Percentiles rank a stretch among this genome's conserved stretches.
These are phyloP conservation scores for Xylaria sp. DNA, from an alignment of 2,329 filamentous ascomycete species.

Conservation along the genomic window DNA sequence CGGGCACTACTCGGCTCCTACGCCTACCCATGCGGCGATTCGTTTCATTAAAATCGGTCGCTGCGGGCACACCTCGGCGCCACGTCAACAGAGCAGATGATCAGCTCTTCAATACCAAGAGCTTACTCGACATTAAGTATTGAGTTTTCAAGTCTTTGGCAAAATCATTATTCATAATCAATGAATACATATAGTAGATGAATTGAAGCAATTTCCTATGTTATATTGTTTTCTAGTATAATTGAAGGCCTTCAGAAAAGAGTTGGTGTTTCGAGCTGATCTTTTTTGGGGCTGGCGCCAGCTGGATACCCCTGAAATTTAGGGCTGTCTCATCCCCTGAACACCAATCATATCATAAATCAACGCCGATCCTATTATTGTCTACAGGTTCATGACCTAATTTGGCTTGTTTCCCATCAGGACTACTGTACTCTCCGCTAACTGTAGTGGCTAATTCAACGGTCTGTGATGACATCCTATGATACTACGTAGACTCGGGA, in stretches of 20 bases:
- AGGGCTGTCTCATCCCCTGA: slow-evolving; percentile 12
- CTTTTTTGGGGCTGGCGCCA: slow-evolving; percentile 4
- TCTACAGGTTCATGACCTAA: neutral
- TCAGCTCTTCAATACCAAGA: neutral
- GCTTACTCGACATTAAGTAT: neutral
- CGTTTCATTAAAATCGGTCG: slow-evolving; percentile 15
- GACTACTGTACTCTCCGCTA: neutral
- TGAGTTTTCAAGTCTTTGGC: neutral
- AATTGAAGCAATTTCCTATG: neutral
- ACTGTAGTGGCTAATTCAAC: neutral
- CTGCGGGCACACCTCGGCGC: slow-evolving; percentile 20
- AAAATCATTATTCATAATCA: neutral
- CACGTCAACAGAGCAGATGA: slow-evolving; percentile 4
- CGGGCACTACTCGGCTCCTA: slow-evolving; percentile 15
- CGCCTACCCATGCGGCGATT: neutral
- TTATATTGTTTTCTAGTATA: neutral
- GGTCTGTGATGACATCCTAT: neutral
- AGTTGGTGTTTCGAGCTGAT: neutral
- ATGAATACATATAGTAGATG: neutral
- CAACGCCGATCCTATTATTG: neutral
- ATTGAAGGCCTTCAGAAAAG: neutral
- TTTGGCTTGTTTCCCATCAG: too few relatives aligned
- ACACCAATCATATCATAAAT: slow-evolving; percentile 19
- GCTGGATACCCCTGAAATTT: slow-evolving; percentile 26
- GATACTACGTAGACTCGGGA: neutral